Conservation (phyloP, 2,329 filamentous ascomycete genomes). For the Penicillium sp. region DNA sequence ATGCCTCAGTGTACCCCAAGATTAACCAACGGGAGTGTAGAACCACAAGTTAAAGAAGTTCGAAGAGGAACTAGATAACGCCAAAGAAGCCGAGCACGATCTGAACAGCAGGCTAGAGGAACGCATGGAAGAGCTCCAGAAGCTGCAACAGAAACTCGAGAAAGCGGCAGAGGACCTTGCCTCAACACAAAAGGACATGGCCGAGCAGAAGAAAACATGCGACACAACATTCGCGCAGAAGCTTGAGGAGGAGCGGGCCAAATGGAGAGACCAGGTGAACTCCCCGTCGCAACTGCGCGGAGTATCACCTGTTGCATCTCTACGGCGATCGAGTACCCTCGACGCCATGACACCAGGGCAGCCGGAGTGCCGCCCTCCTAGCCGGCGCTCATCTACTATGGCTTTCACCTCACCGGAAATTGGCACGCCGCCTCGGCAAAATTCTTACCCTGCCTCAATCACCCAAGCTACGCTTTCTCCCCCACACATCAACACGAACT, state of each 20-base stretch:
- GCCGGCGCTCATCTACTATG: conserved; percentile 42
- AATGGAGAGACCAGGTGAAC: conserved; percentile 53
- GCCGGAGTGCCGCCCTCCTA: conserved; percentile 37
- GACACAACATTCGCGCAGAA: conserved; percentile 58
- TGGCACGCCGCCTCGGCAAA: conserved; percentile 46
- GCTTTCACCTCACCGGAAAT: conserved; percentile 36
- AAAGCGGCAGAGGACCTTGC: conserved; percentile 61
- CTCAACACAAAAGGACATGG: conserved; percentile 55
- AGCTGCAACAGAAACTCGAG: conserved; percentile 39
- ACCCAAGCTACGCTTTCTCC: conserved; percentile 30
- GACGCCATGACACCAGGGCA: conserved; percentile 37
- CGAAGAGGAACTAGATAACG: conserved; percentile 78
- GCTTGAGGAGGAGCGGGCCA: conserved; percentile 63
- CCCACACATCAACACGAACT: conserved; percentile 22
- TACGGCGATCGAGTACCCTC: conserved; percentile 39
- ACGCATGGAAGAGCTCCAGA: conserved; percentile 59
- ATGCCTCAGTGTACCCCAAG: not conserved
- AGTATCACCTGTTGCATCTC: conserved; percentile 43
- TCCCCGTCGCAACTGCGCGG: conserved; percentile 38
- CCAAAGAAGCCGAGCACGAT: conserved; percentile 47
- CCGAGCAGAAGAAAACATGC: conserved; percentile 58
- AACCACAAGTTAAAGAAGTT: conserved; percentile 64
- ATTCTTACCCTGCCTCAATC: conserved; percentile 40
- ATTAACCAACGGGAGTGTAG: conserved; percentile 38
- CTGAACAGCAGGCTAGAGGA: conserved; percentile 58